Evolutionary conservation across 2,329 filamentous ascomycete genomes (phyloP), one percentile per base, ranked within the genome.

Genomic region (Nectriaceae sp.): DNA sequence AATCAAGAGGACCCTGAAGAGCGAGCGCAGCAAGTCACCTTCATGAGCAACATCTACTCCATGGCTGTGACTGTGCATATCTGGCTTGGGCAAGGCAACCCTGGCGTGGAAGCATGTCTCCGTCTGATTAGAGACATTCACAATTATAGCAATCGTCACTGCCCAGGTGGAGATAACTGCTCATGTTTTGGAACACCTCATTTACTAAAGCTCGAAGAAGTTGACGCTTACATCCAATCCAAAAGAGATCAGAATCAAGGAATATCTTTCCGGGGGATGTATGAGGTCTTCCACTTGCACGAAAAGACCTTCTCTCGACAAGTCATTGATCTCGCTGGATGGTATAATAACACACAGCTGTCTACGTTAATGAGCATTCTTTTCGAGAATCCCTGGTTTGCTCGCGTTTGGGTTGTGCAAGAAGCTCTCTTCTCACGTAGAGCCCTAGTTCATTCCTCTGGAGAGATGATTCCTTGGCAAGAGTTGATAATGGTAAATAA

Each of bases 1-100:
- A 60, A 60, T 5, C 57, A 60, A 15, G 54, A 54, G 2, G 44
- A 60, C 4, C 39, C 56, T 0, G 41, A 49, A 18, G 56, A 60
- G 10, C 42, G 56, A 16, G 52, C 54, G 0, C 52, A 55, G 1
- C 57, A 60, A 18, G 56, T 60, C 1, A 49, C 44, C 0, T 35
- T 60, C 0, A 60, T 60, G 57, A 47, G 47, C 3, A 37, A 46
- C 6, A 60, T 60, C 2, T 60, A 60, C 4, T 53, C 54, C 0
- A 13, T 47, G 0, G 56, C 56, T 0, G 50, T 42, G 0, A 18
- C 11, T 0, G 56, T 59, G 0, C 44, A 49, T 3, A 55, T 59
- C 1, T 59, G 56, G 56, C 35, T 59, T 0, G 56, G 56, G 0
- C 52, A 57, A 2, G 42, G 49, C 1, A 57, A 52, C 1, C 5